Percentiles rank a stretch among this genome's conserved stretches.
These are phyloP conservation scores for Isoetes engelmannii DNA, from an alignment of 83 land plant genomes.

Conservation along the genomic window DNA sequence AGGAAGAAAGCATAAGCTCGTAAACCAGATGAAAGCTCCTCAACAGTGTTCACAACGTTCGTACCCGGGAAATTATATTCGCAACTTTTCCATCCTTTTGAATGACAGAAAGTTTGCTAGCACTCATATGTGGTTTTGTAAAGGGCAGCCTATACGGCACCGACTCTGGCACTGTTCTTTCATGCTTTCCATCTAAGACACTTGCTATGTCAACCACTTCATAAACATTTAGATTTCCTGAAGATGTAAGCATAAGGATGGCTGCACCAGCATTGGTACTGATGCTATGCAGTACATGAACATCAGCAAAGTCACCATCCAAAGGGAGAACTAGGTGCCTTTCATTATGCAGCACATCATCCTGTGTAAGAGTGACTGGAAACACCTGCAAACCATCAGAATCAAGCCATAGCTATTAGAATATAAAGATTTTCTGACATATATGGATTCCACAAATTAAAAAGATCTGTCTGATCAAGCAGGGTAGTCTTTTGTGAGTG, in stretches of 20 bases:
- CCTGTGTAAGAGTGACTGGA: background rate
- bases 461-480: no score
- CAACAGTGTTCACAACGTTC: constrained; percentile 31
- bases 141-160: constrained; percentile 44
- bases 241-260: constrained; percentile 43
- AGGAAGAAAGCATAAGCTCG: constrained; percentile 8
- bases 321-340: constrained; percentile 44
- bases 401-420: background rate
- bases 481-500: no score
- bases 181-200: constrained; percentile 34
- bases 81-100: constrained; percentile 16
- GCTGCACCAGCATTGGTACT: constrained; percentile 27
- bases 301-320: constrained; percentile 37
- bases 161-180: constrained; percentile 38
- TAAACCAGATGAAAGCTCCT: background rate
- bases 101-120: constrained; percentile 26
- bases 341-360: background rate
- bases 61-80: constrained; percentile 41
- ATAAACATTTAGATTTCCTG: constrained; percentile 41
- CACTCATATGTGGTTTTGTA: constrained; percentile 38
- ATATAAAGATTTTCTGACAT: no score
- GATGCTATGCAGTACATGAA: constrained; percentile 36
- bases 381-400: background rate
- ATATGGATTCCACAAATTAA: no score
- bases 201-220: constrained; percentile 42